These are phyloP conservation scores for Colletotrichum magnum DNA, from an alignment of 2,329 filamentous ascomycete species.

Conservation along the genomic window DNA sequence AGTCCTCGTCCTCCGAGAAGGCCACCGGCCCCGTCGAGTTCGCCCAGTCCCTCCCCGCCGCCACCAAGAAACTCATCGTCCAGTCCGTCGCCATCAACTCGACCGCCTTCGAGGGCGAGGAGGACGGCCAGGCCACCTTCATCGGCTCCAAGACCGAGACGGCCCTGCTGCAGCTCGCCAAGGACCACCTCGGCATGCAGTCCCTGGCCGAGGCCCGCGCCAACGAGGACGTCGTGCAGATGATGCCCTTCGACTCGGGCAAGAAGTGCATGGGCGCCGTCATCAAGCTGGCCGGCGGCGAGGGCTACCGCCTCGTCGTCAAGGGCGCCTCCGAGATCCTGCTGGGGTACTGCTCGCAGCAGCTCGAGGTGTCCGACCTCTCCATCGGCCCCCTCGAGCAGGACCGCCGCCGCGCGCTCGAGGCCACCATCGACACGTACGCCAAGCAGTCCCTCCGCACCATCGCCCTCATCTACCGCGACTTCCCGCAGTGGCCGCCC, in stretches of 20 bases:
- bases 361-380: conserved; percentile 58
- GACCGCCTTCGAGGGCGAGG: conserved; percentile 68
- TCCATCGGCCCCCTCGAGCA: conserved; percentile 67
- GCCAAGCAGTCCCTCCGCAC: conserved; percentile 79
- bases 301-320: conserved; percentile 63
- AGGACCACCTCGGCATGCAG: conserved; percentile 64
- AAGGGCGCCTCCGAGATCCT: conserved; percentile 73
- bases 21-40: conserved; percentile 43
- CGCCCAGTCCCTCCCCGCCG: conserved; percentile 41
- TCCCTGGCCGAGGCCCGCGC: conserved; percentile 61
- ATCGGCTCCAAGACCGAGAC: conserved; percentile 72
- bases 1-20: conserved; percentile 46
- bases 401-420: conserved; percentile 64
- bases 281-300: conserved; percentile 59
- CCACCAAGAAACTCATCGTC: conserved; percentile 52
- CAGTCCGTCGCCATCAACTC: conserved; percentile 69
- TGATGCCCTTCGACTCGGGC: conserved; percentile 68
- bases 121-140: conserved; percentile 60
- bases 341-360: conserved; percentile 58
- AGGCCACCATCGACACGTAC: conserved; percentile 70
- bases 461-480: conserved; percentile 81
- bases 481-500: conserved; percentile 79
- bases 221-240: conserved; percentile 62
- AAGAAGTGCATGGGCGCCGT: conserved; percentile 72
- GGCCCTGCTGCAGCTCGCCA: conserved; percentile 65